Evolutionary conservation across 257 asterid genomes (phyloP).

Genomic region (Henckelia pumila): DNA sequence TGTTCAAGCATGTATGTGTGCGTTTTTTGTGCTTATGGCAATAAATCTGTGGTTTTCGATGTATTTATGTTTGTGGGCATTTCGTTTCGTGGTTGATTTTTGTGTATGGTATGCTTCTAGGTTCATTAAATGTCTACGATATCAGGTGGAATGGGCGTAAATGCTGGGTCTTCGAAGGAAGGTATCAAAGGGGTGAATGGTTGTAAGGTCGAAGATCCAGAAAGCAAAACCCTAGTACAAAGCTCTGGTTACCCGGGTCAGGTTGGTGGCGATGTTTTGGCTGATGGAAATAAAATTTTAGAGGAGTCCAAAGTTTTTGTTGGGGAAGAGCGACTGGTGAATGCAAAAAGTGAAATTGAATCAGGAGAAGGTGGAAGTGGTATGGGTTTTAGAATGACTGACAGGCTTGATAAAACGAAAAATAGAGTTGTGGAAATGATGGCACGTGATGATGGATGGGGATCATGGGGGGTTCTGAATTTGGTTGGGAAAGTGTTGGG

Average conservation of each 20-base stretch:
- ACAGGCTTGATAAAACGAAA: constrained; percentile 14
- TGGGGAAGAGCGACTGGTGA: constrained; percentile 20
- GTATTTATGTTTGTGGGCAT: constrained; percentile 12
- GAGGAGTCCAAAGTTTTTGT: constrained; percentile 30
- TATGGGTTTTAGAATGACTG: constrained; percentile 4
- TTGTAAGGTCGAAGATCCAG: too few species aligned
- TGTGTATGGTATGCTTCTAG: constrained; percentile 36
- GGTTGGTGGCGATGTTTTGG: too few species aligned
- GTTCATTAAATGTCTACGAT: too few species aligned
- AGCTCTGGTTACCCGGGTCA: too few species aligned
- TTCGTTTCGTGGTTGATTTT: constrained; percentile 24
- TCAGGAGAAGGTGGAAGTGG: constrained; percentile 22
- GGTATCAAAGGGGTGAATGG: too few species aligned
- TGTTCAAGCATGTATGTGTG: constrained; percentile 29
- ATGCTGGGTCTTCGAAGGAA: too few species aligned
- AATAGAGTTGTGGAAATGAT: constrained; percentile 25
- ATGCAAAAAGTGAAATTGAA: constrained; percentile 23
- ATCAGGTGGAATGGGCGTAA: too few species aligned
- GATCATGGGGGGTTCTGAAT: constrained; percentile 39
- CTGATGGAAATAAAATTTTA: too few species aligned
- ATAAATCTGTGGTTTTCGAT: background rate
- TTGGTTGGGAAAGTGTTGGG: constrained; percentile 46
- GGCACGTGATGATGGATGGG: constrained; percentile 26
- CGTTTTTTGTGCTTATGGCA: constrained; percentile 9
- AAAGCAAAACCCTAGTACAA: too few species aligned